Evolutionary conservation across 2,329 filamentous ascomycete species (phyloP).

Genomic region (Geosmithia flava): DNA sequence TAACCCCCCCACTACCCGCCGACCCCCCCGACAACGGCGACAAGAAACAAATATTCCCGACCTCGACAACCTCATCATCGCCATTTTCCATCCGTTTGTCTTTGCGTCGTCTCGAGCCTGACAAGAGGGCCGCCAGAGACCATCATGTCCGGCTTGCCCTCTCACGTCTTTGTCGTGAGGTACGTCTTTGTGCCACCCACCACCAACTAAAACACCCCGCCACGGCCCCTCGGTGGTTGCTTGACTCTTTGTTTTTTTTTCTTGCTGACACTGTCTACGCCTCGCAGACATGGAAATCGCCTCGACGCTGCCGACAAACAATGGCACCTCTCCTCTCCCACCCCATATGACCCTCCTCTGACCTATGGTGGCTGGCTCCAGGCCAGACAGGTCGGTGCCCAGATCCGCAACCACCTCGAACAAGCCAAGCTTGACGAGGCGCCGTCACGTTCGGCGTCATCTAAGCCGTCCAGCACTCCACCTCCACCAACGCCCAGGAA

Average conservation of each 20-base stretch:
- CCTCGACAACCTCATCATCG: too few species aligned
- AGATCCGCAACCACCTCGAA: conserved; percentile 64
- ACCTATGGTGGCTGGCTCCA: conserved; percentile 93
- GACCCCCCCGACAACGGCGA: neutral
- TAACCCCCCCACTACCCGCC: too few species aligned
- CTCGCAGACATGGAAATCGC: conserved; percentile 69
- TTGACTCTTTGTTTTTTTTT: neutral
- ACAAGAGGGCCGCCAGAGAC: neutral
- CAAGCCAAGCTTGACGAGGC: conserved; percentile 35
- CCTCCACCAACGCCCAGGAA: conserved; percentile 9
- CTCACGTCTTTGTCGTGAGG: conserved; percentile 31
- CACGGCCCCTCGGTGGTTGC: neutral
- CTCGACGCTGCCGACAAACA: conserved; percentile 89
- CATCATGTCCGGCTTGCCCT: conserved; percentile 9
- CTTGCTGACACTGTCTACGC: neutral
- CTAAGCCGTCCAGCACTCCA: neutral
- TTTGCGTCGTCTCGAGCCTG: neutral
- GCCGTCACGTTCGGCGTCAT: neutral
- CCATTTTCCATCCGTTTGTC: neutral
- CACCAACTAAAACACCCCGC: neutral
- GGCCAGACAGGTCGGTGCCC: conserved; percentile 65
- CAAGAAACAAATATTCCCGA: neutral
- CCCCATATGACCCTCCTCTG: conserved; percentile 89
- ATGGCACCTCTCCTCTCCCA: conserved; percentile 88
- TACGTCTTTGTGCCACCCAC: conserved; percentile 6